Base-by-base conservation (phyloP, 176 grass and related monocot genomes). In the Raddia distichophylla region DNA sequence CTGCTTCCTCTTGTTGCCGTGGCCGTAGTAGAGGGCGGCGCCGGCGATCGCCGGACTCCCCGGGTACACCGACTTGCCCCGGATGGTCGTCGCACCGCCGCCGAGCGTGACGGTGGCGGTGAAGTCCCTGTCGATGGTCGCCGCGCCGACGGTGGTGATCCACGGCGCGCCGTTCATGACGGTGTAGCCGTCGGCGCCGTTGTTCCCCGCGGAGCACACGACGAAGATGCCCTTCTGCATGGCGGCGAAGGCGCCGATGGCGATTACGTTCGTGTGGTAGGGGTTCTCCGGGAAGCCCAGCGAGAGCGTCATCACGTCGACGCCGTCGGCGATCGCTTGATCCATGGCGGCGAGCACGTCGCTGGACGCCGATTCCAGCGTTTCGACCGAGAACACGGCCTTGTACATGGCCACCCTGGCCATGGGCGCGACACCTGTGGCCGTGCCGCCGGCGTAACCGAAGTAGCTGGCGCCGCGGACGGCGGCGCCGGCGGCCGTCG, bases 331-430 rank as follows among this genome's bases (percentile, higher is more conserved):
- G 52, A 91, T 80, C 8, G 92, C 88, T 0, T 1, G 51, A 44
- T 94, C 92, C 79, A 94, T 88, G 65, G 85, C 92, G 12, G 86
- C 92, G 4, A 94, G 82, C 74, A 94, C 89, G 76, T 94, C 92
- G n/a, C 50, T 86, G 67, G 85, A 84, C 5, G 89, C 82, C 16
- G 88, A 91, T 47, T 80, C 73, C 1, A 83, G 33, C 34, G 73
- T 62, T 71, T 87, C 87, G 7, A 13, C 37, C 4, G 59, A 42
- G 83, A 90, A 94, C 65, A 90, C 69, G 7, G 86, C 92, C 80
- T 94, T 94, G 83, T 94, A 94, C 74, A 85, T 69, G 60, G 89
- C 92, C 5, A 91, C 66, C 60, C 89, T 58, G 4, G 92, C 92
- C 85, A 62, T 71, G 2, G 92, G 88, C 0, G 92, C 86, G 40